Evolutionary conservation across 768 basidiomycete species (phyloP).

Genomic region (Lentinula lateritia): DNA sequence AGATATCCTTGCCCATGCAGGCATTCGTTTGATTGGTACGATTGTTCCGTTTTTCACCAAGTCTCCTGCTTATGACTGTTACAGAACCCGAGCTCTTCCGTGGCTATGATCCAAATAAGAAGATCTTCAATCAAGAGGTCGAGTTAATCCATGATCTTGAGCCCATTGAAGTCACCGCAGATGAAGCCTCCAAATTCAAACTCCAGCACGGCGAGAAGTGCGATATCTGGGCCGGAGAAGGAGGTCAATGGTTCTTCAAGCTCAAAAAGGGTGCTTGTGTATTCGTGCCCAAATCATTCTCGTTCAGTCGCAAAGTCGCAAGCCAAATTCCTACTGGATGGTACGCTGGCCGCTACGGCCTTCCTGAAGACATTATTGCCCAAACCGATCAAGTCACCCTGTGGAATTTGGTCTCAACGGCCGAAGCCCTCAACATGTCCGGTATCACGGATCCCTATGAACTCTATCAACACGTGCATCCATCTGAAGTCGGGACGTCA

Average conservation of each 20-base stretch:
- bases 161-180: constrained; percentile 86
- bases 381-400: constrained; percentile 91
- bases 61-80: constrained; percentile 3
- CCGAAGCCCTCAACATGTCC: constrained; percentile 94
- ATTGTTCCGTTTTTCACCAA: constrained; percentile 1
- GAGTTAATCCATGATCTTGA: constrained; percentile 96
- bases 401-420: constrained; percentile 92
- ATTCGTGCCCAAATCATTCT: constrained; percentile 90
- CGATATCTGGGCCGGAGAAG: constrained; percentile 88
- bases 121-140: constrained; percentile 95
- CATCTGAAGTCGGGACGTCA: constrained; percentile 91
- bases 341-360: constrained; percentile 94
- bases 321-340: constrained; percentile 98
- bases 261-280: constrained; percentile 97
- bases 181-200: constrained; percentile 94
- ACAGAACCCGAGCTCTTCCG: constrained; percentile 96
- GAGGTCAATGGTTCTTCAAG: constrained; percentile 96
- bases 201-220: constrained; percentile 94
- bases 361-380: constrained; percentile 92
- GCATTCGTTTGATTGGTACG: constrained; percentile 91
- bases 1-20: constrained; percentile 86
- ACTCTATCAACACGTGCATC: constrained; percentile 94
- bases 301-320: constrained; percentile 90
- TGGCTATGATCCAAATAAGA: constrained; percentile 96
- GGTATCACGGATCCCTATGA: constrained; percentile 99